Conservation (phyloP, 345 rosid genomes). For the Psidium friedrichsthalianum region DNA sequence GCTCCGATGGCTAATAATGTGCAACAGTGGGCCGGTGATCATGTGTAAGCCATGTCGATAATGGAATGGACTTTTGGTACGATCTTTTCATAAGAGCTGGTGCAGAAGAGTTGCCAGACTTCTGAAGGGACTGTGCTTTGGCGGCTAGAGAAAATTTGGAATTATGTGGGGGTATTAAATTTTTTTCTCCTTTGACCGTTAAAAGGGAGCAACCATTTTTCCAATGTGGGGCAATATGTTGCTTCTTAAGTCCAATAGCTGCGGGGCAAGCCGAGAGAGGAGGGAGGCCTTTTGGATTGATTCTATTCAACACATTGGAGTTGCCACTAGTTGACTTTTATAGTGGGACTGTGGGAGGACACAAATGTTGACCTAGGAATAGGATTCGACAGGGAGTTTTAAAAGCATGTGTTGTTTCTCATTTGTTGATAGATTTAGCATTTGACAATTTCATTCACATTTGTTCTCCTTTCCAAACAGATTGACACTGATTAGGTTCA, state of each 20-base stretch:
- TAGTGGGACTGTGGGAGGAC: background rate
- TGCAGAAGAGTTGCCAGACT: background rate
- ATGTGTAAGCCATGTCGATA: conserved; percentile 2
- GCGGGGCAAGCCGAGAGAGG: background rate
- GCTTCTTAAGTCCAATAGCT: background rate
- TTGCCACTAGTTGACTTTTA: background rate
- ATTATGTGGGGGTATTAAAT: background rate
- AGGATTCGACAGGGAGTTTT: background rate
- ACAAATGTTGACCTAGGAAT: background rate
- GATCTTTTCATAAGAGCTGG: conserved; percentile 39
- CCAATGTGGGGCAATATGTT: background rate
- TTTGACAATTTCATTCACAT: background rate
- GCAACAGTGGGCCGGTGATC: background rate
- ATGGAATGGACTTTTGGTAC: conserved; percentile 57
- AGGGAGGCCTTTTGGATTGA: background rate
- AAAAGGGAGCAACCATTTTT: background rate
- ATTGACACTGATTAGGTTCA: background rate
- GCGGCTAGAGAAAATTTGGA: background rate
- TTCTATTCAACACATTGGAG: background rate
- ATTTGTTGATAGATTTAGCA: background rate
- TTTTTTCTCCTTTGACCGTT: background rate
- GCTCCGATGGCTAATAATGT: conserved; percentile 1
- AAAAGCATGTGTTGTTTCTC: background rate
- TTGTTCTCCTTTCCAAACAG: background rate
- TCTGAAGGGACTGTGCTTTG: background rate